Evolutionary conservation across 306 rosid species (phyloP).

Genomic region (Clitoria ternatea): DNA sequence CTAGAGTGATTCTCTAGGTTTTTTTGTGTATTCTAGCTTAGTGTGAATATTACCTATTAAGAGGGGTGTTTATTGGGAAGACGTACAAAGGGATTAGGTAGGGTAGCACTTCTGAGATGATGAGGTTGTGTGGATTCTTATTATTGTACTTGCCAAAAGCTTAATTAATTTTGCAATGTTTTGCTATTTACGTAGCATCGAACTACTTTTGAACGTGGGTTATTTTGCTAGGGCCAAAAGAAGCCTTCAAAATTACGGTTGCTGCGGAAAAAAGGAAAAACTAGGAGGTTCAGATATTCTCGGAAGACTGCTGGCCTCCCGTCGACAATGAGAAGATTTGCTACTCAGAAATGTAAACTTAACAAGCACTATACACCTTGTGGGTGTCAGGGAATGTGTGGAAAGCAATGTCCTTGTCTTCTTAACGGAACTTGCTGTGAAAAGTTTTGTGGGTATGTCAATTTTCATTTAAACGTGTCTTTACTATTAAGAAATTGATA

Average conservation of each 20-base stretch:
- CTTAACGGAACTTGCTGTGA: constrained; percentile 70
- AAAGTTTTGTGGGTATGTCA: constrained; percentile 81
- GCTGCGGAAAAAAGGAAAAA: constrained; percentile 57
- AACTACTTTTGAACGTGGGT: constrained; percentile 4
- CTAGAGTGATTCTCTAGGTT: no score
- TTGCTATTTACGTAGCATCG: neutral
- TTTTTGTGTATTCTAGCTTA: no score
- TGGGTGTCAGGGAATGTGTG: constrained; percentile 67
- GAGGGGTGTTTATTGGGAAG: neutral
- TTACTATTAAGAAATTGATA: neutral
- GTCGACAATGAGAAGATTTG: constrained; percentile 61
- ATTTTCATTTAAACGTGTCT: neutral
- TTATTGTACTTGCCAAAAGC: neutral
- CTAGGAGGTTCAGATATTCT: constrained; percentile 57
- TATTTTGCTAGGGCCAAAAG: constrained; percentile 48
- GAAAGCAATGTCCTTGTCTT: constrained; percentile 75
- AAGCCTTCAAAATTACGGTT: constrained; percentile 50
- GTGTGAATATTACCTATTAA: no score
- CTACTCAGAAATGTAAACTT: constrained; percentile 51
- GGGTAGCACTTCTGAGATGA: neutral
- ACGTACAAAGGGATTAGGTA: neutral
- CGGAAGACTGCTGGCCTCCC: constrained; percentile 76
- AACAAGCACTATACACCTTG: constrained; percentile 71
- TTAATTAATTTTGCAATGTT: neutral
- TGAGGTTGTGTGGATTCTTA: neutral